Base-by-base conservation (phyloP, 2,329 filamentous ascomycete species). In the Fusarium goolgardi region DNA sequence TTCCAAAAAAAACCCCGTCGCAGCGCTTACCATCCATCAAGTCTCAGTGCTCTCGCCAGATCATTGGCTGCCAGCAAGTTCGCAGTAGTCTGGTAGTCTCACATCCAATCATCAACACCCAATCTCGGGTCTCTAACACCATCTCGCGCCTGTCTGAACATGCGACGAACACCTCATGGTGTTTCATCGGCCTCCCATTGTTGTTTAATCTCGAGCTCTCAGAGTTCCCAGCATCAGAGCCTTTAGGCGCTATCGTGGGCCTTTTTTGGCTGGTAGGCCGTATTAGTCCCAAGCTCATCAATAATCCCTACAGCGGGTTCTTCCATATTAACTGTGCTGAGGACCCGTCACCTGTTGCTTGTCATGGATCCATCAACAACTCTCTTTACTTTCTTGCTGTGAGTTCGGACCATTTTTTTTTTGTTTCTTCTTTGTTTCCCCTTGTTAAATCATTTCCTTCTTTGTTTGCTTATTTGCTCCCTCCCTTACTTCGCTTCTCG, bases 311-410 rank as follows among this genome's bases (percentile, higher is more conserved):
- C 65, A 23, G 39, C 59, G 55, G 67, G 59, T 63, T 65, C 57
- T 59, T 69, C 64, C 72, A 73, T 73, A 74, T 71, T 73, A 69
- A 73, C 68, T 64, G 45, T 43, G 61, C 58, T 34, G 50, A 65
- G 31, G 43, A 23, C 57, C 55, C 56, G 64, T 63, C 55, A 59
- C 47, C 53, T 45, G 43, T 55, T 54, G 54, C 60, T 67, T 65
- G 49, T 46, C 75, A 87, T 88, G 86, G 85, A 88, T 78, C 86
- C 86, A 54, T 83, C 83, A 41, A 90, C 88, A 23, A 89, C 89
- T 61, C 86, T 91, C 70, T 85, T 90, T 75, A 90, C 89, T 63
- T 91, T 91, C 77, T 84, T 88, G 79, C 78, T 90, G 88, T 90
- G 81, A 86, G 87, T 88, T 74, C 59, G 72, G 72, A 59, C 73